These are phyloP conservation scores for Syzygium malaccense DNA, from an alignment of 441 rosid genomes.

Conservation along the genomic window DNA sequence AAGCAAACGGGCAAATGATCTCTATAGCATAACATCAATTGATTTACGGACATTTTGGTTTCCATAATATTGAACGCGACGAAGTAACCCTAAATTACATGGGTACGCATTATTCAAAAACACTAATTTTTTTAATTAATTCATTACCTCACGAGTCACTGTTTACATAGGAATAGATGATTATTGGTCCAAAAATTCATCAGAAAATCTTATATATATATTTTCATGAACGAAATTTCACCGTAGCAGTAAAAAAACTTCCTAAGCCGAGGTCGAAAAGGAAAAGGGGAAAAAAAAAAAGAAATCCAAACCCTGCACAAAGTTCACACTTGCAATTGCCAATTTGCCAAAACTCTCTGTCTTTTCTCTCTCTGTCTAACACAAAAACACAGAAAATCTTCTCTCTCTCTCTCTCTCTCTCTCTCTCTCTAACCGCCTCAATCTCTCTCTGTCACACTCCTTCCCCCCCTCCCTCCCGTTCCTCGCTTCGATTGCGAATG, in stretches of 20 bases:
- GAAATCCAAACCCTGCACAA: not conserved
- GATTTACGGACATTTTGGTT: not conserved
- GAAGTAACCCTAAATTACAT: not conserved
- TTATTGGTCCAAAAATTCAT: not conserved
- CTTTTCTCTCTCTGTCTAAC: not conserved
- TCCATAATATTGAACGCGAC: not conserved
- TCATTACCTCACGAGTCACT: not conserved
- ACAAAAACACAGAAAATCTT: not conserved
- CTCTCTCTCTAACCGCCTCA: not conserved
- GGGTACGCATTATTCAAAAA: not conserved
- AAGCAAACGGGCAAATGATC: too few species aligned
- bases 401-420: not conserved
- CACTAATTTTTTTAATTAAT: not conserved
- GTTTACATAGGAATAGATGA: not conserved
- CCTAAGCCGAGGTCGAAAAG: not conserved
- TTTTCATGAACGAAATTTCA: not conserved
- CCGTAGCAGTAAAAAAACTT: not conserved
- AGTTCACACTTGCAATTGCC: not conserved
- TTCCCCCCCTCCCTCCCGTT: not conserved
- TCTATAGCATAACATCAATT: fast-evolving
- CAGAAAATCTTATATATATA: not conserved
- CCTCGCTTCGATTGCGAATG: not conserved
- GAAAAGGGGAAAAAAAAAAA: too few species aligned
- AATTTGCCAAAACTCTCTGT: not conserved
- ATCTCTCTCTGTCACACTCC: not conserved